Percentiles rank a stretch among this genome's conserved stretches.
phyloP scores from a whole-genome alignment of 2,329 filamentous ascomycete genomes.

The Erysiphe pulchra region DNA sequence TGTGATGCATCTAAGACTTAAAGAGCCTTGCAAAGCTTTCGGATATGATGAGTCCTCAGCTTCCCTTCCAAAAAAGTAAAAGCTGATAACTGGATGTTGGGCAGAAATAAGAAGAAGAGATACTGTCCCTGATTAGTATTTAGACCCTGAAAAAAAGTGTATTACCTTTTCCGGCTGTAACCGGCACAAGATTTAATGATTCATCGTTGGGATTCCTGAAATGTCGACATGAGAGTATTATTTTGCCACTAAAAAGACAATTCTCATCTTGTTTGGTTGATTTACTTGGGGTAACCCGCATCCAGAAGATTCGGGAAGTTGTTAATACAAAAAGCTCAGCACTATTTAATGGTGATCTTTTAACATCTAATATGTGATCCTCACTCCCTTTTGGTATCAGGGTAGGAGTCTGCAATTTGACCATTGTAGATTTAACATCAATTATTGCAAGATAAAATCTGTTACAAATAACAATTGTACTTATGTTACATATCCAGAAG shows the following conservation, averaged over 20 bases:
- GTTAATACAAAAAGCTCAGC: conserved; percentile 32
- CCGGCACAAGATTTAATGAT: conserved; percentile 17
- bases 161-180: conserved; percentile 2
- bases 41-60: not conserved
- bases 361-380: conserved; percentile 32
- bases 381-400: conserved; percentile 4
- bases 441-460: conserved; percentile 13
- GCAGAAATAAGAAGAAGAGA: conserved; percentile 9
- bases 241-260: conserved; percentile 3
- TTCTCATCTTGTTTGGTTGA: conserved; percentile 1
- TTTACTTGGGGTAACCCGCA: conserved; percentile 8
- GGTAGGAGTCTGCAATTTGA: conserved; percentile 5
- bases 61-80: conserved; percentile 8
- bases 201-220: conserved; percentile 16
- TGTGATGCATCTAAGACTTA: conserved; percentile 2
- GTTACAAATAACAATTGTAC: conserved; percentile 20
- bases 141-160: not conserved
- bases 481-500: conserved; percentile 20
- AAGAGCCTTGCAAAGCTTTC: conserved; percentile 5
- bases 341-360: conserved; percentile 19
- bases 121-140: conserved; percentile 5
- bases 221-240: conserved; percentile 21
- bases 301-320: conserved; percentile 11
- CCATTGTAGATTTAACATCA: conserved; percentile 7
- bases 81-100: conserved; percentile 7